A percentile compares a stretch with the other conserved stretches of the same genome.
Conservation (phyloP, 371 early-diverging fungal genomes). For the Mucor indicus region DNA sequence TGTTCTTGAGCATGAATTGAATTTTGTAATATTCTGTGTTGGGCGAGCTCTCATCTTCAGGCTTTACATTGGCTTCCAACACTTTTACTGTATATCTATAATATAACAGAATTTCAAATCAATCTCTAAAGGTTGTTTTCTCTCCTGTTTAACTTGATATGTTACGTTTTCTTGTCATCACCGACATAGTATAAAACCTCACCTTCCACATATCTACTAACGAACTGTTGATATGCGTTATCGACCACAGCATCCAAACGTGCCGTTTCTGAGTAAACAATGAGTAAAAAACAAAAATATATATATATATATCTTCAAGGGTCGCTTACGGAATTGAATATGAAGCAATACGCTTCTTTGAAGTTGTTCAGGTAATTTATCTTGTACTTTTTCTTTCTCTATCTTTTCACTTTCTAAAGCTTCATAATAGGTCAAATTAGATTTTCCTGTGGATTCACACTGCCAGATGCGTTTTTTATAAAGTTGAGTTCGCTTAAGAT, state of each 20-base stretch:
- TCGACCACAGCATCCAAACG: slow-evolving; percentile 58
- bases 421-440: slow-evolving; percentile 73
- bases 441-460: slow-evolving; percentile 75
- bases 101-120: neutral
- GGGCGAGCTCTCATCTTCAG: neutral
- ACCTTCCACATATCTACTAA: slow-evolving; percentile 40
- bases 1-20: slow-evolving; percentile 35
- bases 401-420: slow-evolving; percentile 75
- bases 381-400: slow-evolving; percentile 53
- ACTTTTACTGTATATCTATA: neutral
- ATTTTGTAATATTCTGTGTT: slow-evolving; percentile 26
- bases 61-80: neutral
- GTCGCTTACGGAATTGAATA: slow-evolving; percentile 74
- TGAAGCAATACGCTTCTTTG: slow-evolving; percentile 59
- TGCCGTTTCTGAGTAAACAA: slow-evolving; percentile 36
- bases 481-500: slow-evolving; percentile 62
- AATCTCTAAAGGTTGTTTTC: too few species aligned
- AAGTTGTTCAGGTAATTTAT: slow-evolving; percentile 66
- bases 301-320: too few species aligned
- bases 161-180: slow-evolving; percentile 46
- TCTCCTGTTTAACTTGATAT: neutral
- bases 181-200: slow-evolving; percentile 51
- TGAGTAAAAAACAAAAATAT: neutral
- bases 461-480: slow-evolving; percentile 78
- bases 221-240: slow-evolving; percentile 44